Evolutionary conservation across 257 asterid genomes (phyloP).

Genomic region (Linaria vulgaris): DNA sequence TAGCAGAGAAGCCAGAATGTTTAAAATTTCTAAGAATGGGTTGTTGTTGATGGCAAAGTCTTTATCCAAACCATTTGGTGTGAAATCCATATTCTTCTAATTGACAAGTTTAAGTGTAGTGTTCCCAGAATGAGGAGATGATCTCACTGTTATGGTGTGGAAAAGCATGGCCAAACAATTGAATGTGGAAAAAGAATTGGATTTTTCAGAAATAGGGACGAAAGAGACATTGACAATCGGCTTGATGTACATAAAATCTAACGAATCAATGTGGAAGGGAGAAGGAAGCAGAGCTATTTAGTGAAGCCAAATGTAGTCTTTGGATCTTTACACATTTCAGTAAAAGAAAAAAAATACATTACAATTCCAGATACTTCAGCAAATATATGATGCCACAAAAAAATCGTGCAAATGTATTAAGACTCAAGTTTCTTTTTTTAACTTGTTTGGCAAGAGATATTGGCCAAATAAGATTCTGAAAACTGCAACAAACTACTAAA

Average conservation of each 20-base stretch:
- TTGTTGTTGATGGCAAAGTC: not conserved
- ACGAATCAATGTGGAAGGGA: not conserved
- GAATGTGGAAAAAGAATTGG: not conserved
- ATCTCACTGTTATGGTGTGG: not conserved
- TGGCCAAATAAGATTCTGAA: slow-evolving; percentile 1
- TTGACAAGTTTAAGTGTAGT: not conserved
- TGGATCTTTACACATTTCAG: not conserved
- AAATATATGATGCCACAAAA: not conserved
- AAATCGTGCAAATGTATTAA: not conserved
- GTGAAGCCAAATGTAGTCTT: not conserved
- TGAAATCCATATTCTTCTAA: not conserved
- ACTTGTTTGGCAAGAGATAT: not conserved
- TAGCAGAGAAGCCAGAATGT: not conserved
- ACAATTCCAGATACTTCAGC: not conserved
- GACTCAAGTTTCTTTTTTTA: not conserved
- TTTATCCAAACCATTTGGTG: not conserved
- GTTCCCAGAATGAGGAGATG: not conserved
- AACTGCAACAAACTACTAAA: not conserved
- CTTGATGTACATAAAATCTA: not conserved
- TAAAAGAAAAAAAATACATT: not conserved
- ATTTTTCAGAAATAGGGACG: not conserved
- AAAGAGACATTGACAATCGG: not conserved
- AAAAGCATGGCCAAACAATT: not conserved
- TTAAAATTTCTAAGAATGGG: not conserved
- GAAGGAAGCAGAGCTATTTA: not conserved